Evolutionary conservation across 2,329 filamentous ascomycete genomes (phyloP).

Genomic region (Colletotrichum sojae): DNA sequence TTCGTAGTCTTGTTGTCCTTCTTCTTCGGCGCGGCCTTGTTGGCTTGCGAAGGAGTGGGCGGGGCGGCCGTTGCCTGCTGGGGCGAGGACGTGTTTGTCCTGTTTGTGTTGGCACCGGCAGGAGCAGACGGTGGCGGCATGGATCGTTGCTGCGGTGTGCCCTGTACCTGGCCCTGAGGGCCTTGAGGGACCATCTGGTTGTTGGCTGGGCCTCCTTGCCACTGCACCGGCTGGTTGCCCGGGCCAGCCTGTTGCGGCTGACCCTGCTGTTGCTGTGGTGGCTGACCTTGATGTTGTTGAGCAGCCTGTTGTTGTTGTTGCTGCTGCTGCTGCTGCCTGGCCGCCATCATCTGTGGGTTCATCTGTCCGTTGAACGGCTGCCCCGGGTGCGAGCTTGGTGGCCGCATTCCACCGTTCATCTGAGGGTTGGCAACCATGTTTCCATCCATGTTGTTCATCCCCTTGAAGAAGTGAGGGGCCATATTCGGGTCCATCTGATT

Average conservation of each 20-base stretch:
- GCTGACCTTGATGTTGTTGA: conserved; percentile 71
- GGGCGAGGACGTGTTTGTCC: conserved; percentile 71
- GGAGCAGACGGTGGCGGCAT: conserved; percentile 79
- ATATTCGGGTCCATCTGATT: conserved; percentile 74
- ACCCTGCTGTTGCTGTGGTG: conserved; percentile 55
- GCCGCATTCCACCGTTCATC: conserved; percentile 78
- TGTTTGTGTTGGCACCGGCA: conserved; percentile 65
- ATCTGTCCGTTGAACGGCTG: conserved; percentile 70
- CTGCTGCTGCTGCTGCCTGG: conserved; percentile 56
- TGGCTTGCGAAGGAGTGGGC: conserved; percentile 80
- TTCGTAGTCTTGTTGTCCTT: conserved; percentile 77
- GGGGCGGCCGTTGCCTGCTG: conserved; percentile 77
- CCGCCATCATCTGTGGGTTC: conserved; percentile 71
- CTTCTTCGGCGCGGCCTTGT: conserved; percentile 84
- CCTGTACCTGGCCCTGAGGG: conserved; percentile 70
- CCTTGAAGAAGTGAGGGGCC: conserved; percentile 72
- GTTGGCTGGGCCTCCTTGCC: conserved; percentile 60
- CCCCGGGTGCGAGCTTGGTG: conserved; percentile 77
- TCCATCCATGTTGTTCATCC: conserved; percentile 65
- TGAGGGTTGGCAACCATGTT: conserved; percentile 68
- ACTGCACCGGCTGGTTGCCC: conserved; percentile 62
- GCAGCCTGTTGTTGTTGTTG: conserved; percentile 49
- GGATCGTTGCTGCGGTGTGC: conserved; percentile 79
- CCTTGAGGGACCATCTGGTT: conserved; percentile 59
- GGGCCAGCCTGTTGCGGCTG: conserved; percentile 50